Evolutionary conservation across 1,284 basidiomycete species (phyloP).

Genomic region (Moesziomyces sp.): DNA sequence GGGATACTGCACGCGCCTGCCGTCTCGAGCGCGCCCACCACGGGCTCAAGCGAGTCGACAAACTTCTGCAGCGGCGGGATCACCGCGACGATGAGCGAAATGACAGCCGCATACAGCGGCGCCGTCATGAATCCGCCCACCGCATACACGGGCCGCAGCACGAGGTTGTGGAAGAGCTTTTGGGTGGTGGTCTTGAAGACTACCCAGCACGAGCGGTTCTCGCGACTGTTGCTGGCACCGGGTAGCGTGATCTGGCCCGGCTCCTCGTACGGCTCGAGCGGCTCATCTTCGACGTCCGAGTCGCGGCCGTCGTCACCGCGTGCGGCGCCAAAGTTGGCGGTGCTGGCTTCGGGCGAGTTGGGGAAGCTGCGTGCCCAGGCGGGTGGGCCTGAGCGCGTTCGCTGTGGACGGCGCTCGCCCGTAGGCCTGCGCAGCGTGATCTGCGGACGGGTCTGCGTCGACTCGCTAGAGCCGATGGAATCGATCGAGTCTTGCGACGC

Average conservation of each 20-base stretch:
- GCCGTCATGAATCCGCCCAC: constrained; percentile 86
- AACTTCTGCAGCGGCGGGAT: constrained; percentile 74
- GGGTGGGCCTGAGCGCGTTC: constrained; percentile 30
- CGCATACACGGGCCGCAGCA: constrained; percentile 64
- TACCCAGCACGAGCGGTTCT: constrained; percentile 43
- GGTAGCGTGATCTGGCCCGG: constrained; percentile 41
- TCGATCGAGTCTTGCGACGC: constrained; percentile 1
- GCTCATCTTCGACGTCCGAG: constrained; percentile 49
- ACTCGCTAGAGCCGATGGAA: constrained; percentile 6
- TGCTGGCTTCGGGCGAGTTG: constrained; percentile 52
- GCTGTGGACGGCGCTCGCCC: constrained; percentile 27
- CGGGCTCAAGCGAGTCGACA: constrained; percentile 65
- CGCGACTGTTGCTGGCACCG: constrained; percentile 33
- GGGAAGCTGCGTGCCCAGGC: constrained; percentile 56
- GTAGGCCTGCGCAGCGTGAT: constrained; percentile 51
- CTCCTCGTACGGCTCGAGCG: constrained; percentile 42
- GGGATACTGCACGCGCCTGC: constrained; percentile 74
- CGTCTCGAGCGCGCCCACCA: constrained; percentile 69
- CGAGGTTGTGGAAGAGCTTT: constrained; percentile 18
- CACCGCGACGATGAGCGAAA: constrained; percentile 83
- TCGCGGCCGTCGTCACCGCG: constrained; percentile 33
- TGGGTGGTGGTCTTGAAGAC: constrained; percentile 4
- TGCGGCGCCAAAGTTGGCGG: constrained; percentile 11
- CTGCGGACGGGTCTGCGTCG: constrained; percentile 15
- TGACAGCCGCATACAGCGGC: constrained; percentile 72